These are phyloP conservation scores for Diaporthe aspalathi DNA, from an alignment of 2,329 filamentous ascomycete species.

Conservation along the genomic window DNA sequence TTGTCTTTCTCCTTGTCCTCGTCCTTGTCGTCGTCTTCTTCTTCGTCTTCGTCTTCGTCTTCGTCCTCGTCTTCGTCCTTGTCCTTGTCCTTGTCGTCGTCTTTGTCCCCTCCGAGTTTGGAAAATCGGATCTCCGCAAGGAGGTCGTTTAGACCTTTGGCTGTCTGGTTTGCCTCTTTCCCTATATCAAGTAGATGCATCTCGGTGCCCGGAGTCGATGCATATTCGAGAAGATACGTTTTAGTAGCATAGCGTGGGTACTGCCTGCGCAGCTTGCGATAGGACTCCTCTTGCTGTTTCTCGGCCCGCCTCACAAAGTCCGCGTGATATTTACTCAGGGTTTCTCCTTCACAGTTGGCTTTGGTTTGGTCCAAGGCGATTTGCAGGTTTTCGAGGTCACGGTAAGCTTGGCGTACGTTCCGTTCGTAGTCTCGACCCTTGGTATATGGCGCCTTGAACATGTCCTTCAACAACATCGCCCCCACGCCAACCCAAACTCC, in stretches of 20 bases:
- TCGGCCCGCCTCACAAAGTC: conserved; percentile 19
- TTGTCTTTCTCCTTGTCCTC: background rate
- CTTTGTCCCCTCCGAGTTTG: conserved; percentile 25
- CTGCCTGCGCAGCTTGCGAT: background rate
- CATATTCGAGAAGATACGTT: conserved; percentile 13
- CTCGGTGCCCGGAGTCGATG: conserved; percentile 24
- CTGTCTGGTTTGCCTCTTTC: conserved; percentile 34
- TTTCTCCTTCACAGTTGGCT: conserved; percentile 18
- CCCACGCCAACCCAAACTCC: conserved; percentile 26
- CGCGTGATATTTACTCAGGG: conserved; percentile 4
- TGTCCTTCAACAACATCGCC: conserved; percentile 34
- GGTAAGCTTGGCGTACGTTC: conserved; percentile 32
- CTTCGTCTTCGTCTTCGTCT: too few relatives aligned
- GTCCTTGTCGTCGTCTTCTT: background rate
- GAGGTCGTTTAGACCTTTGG: conserved; percentile 23
- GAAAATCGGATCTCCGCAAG: conserved; percentile 34
- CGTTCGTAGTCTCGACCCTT: conserved; percentile 35
- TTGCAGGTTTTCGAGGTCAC: conserved; percentile 30
- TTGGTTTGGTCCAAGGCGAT: conserved; percentile 34
- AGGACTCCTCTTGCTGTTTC: conserved; percentile 7
- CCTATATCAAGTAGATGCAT: conserved; percentile 33
- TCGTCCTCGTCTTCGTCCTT: background rate
- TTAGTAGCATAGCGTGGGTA: conserved; percentile 9
- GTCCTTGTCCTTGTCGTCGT: conserved; percentile 10
- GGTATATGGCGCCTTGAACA: conserved; percentile 24